Percentiles rank a stretch among this genome's conserved stretches.
Conservation (phyloP, 1,284 basidiomycete species). For the Ganoderma boninense region DNA sequence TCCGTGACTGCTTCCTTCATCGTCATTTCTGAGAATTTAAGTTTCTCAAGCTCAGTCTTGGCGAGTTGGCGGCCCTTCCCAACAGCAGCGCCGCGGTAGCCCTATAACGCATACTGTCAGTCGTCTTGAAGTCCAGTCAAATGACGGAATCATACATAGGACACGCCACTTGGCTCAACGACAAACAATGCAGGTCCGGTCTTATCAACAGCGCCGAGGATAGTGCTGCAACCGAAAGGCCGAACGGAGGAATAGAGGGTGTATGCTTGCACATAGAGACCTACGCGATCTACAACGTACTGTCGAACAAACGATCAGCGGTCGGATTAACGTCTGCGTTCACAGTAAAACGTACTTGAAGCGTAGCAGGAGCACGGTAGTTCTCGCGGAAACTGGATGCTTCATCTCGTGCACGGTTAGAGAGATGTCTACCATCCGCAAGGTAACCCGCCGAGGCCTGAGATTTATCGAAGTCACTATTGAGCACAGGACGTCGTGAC, state of each 20-base stretch:
- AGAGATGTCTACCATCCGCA: conserved; percentile 93
- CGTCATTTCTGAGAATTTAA: conserved; percentile 83
- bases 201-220: conserved; percentile 92
- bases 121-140: neutral
- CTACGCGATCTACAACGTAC: conserved; percentile 86
- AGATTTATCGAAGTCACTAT: neutral
- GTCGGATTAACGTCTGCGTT: conserved; percentile 2
- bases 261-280: conserved; percentile 93
- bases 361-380: conserved; percentile 80
- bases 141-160: conserved; percentile 62
- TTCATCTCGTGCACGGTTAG: conserved; percentile 88
- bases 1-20: conserved; percentile 89
- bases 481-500: neutral
- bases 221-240: conserved; percentile 95
- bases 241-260: conserved; percentile 98
- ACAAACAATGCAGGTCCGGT: conserved; percentile 90
- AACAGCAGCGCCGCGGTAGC: conserved; percentile 93
- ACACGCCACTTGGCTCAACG: conserved; percentile 95
- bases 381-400: conserved; percentile 79
- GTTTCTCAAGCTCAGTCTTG: conserved; percentile 98
- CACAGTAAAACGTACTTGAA: conserved; percentile 69
- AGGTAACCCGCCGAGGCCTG: conserved; percentile 94
- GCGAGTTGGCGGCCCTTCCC: conserved; percentile 98
- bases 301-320: conserved; percentile 44
- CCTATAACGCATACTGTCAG: conserved; percentile 52